Conservation (phyloP, 345 rosid genomes). For the Eucalyptus urophylla region DNA sequence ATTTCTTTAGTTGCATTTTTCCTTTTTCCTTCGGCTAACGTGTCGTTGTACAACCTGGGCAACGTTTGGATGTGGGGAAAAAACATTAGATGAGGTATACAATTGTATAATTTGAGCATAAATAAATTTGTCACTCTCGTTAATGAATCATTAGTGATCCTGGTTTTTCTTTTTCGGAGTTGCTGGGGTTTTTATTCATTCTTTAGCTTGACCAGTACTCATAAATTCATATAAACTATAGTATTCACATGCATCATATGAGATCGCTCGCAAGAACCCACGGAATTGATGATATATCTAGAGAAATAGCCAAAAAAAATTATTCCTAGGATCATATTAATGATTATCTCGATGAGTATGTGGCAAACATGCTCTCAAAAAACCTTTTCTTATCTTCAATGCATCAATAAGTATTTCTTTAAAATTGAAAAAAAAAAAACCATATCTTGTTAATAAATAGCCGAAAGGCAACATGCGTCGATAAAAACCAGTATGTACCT, state of each 20-base stretch:
- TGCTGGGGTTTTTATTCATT: background rate
- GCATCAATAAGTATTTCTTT: background rate
- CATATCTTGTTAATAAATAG: background rate
- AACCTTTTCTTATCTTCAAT: background rate
- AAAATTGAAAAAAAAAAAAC: too few species aligned
- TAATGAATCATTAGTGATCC: background rate
- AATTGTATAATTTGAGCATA: background rate
- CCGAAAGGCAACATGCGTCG: background rate
- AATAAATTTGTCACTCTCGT: background rate
- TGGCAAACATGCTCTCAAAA: background rate
- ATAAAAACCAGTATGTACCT: too few species aligned
- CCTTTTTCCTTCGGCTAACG: background rate
- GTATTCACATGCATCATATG: background rate
- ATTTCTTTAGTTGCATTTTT: background rate
- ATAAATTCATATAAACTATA: background rate
- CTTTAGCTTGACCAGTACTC: background rate
- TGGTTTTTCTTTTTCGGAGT: background rate
- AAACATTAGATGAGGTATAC: too few species aligned
- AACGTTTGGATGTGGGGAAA: too few species aligned
- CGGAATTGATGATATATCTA: background rate
- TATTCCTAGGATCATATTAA: background rate
- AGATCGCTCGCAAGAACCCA: background rate
- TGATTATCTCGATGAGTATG: background rate
- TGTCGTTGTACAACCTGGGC: background rate
- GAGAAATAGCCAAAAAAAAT: background rate